Evolutionary conservation across 2,329 filamentous ascomycete species (phyloP), one percentile per base, ranked within the genome.

Genomic region (Colletotrichum godetiae): DNA sequence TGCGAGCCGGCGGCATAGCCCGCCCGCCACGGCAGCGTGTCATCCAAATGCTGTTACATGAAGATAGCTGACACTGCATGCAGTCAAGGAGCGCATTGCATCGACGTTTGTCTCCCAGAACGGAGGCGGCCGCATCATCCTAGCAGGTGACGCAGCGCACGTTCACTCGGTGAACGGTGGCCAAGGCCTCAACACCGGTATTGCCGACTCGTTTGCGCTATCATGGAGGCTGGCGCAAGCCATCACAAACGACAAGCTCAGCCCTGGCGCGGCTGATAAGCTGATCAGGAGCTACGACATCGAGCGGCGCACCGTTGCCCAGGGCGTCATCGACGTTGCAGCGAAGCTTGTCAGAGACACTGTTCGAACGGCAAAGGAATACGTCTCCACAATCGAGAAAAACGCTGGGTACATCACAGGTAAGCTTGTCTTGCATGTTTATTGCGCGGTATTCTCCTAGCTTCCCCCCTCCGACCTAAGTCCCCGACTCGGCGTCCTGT

Each of bases 11-110:
- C 42, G 31, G 19, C 52, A 24, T 7, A 29, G n/a, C 10, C 3
- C 12, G n/a, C 5, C 3, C 12, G n/a, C 13, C 7, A 5, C n/a
- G 3, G 15, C 42, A 49, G 4, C 8, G 19, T 49, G 19, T 19
- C 42, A 49, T 49, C 19, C 42, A 49, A 7, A 19, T 24, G 10
- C 13, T 19, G 12, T 10, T 24, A 12, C 11, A 27, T 68, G 29
- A 6, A 57, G 33, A 46, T 42, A 12, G 37, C 60, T 65, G 69
- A 64, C 46, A 19, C 35, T 13, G 22, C n/a, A 2, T 37, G 49
- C 35, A 85, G 84, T 86, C 65, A 85, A 85, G 63, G 89, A 2
- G 79, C 85, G 90, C 15, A 84, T 92, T 24, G 91, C 90, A 0
- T 85, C 88, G 46, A 81, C 80, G 0, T 86, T 86, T 49, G 78